Evolutionary conservation across 768 basidiomycete species (phyloP).

Genomic region (Mycena chlorophos): DNA sequence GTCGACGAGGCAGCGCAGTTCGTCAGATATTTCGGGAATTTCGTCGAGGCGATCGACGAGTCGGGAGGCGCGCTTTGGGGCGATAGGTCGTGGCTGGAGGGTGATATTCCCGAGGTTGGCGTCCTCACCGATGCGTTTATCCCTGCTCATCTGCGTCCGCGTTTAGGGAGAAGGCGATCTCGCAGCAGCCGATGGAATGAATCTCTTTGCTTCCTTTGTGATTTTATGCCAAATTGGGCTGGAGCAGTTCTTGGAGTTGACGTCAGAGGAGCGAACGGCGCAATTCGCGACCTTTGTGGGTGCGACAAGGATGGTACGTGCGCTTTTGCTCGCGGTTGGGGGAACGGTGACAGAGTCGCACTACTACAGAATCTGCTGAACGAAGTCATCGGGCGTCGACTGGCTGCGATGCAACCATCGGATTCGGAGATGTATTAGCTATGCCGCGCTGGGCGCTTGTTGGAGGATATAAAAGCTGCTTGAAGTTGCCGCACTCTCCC

Average conservation of each 20-base stretch:
- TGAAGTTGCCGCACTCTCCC: neutral
- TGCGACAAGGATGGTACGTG: constrained; percentile 51
- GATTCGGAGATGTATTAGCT: constrained; percentile 15
- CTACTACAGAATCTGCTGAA: constrained; percentile 36
- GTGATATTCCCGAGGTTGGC: constrained; percentile 55
- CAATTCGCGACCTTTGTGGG: constrained; percentile 52
- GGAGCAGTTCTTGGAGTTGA: constrained; percentile 55
- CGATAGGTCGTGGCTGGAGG: constrained; percentile 61
- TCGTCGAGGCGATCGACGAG: constrained; percentile 46
- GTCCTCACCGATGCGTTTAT: constrained; percentile 2
- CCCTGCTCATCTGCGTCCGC: constrained; percentile 4
- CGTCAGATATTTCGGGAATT: constrained; percentile 58
- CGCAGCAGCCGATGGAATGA: constrained; percentile 60
- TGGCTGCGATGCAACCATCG: constrained; percentile 31
- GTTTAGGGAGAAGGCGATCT: constrained; percentile 63
- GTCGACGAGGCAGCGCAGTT: constrained; percentile 58
- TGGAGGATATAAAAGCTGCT: neutral
- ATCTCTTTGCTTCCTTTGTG: constrained; percentile 65
- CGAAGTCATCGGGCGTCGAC: constrained; percentile 35
- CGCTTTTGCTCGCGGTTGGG: neutral
- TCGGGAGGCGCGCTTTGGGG: constrained; percentile 55
- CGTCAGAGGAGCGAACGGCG: constrained; percentile 46
- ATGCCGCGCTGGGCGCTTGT: neutral
- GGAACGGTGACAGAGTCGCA: constrained; percentile 6
- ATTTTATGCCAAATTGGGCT: constrained; percentile 57